Percentiles rank a stretch among this genome's conserved stretches.
These are phyloP conservation scores for Fusarium sp. DNA, from an alignment of 2,329 filamentous ascomycete species.

Conservation along the genomic window DNA sequence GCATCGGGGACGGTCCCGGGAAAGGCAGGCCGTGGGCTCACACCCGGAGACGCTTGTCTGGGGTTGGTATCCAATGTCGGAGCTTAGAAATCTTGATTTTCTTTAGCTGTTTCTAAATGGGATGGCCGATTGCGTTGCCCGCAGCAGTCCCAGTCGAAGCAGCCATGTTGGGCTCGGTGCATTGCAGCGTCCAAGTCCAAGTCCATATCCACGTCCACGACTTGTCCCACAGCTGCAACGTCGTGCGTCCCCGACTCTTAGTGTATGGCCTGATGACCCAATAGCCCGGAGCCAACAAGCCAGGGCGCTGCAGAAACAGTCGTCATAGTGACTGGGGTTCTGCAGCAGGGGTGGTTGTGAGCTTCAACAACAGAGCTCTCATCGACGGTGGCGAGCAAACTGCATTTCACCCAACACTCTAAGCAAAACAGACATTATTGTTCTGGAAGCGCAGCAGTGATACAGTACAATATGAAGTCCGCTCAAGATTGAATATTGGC, in stretches of 20 bases:
- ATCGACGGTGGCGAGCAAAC: conserved; percentile 1
- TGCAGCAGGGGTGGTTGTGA: conserved; percentile 2
- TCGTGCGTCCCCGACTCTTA: conserved; percentile 42
- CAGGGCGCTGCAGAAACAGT: conserved; percentile 22
- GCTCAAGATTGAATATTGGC: conserved; percentile 14
- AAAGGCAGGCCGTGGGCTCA: conserved; percentile 29
- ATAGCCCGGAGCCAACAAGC: conserved; percentile 19
- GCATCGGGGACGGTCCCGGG: conserved; percentile 17
- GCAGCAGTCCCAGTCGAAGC: neutral
- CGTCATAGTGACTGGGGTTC: conserved; percentile 31
- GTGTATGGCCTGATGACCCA: conserved; percentile 33
- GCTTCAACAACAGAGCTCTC: neutral
- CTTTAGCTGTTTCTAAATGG: conserved; percentile 5
- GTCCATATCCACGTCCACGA: conserved; percentile 4
- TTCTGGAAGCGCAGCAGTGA: too few relatives aligned
- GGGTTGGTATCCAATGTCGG: neutral
- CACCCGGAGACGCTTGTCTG: conserved; percentile 7
- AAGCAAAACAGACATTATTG: too few relatives aligned
- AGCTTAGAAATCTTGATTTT: neutral
- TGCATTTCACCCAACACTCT: too few relatives aligned
- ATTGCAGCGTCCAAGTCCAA: conserved; percentile 1
- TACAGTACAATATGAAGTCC: neutral
- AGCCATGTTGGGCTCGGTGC: conserved; percentile 19
- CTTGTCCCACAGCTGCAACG: conserved; percentile 40
- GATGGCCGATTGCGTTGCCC: neutral